Evolutionary conservation across 495 filamentous ascomycete species (phyloP), one percentile per base, ranked within the genome.

Genomic region (Pseudoneurospora amorphoporcata): DNA sequence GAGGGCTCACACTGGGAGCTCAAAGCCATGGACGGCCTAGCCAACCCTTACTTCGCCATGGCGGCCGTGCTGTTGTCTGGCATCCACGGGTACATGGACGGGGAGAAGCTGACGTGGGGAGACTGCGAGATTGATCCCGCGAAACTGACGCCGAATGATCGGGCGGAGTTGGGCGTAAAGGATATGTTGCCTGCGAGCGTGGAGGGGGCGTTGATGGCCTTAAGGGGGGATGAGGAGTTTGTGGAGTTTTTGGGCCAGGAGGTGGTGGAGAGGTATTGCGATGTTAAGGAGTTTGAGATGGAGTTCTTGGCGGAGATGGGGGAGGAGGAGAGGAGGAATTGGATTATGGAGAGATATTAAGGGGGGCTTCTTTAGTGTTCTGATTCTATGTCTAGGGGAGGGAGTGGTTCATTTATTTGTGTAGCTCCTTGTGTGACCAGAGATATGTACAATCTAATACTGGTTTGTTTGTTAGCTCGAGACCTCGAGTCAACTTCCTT

Each of bases 41-140:
- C 92, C 4, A 95, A 94, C 75, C 86, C 90, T 68, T 94, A 93
- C 76, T 79, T 94, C 0, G 90, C 86, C 3, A 73, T 91, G 3
- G 88, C 89, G 14, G 91, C 91, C 0, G 78, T 97, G 8, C 76
- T 97, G 3, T 85, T 85, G 0, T 89, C 88, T 0, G 94, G 94
- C 0, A 82, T 87, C 9, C 69, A 87, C n/a, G 94, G 92, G 0
- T 71, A 93, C 6, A 76, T 79, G 3, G 81, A 80, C 8, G 76
- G 81, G 10, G 79, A 82, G 69, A 74, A 81, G 39, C 76, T 93
- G 45, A 82, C 77, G 0, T 80, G 81, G 84, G 80, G 85, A 39
- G 88, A 94, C 73, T 92, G 90, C 78, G 77, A 76, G 68, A 82
- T 85, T 76, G 86, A 89, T 72, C 87, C 89, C 3, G 85, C 85